Evolutionary conservation across 352 stramenopile species (phyloP), one percentile per base, ranked within the genome.

Genomic region (Pythium scleroteichum): DNA sequence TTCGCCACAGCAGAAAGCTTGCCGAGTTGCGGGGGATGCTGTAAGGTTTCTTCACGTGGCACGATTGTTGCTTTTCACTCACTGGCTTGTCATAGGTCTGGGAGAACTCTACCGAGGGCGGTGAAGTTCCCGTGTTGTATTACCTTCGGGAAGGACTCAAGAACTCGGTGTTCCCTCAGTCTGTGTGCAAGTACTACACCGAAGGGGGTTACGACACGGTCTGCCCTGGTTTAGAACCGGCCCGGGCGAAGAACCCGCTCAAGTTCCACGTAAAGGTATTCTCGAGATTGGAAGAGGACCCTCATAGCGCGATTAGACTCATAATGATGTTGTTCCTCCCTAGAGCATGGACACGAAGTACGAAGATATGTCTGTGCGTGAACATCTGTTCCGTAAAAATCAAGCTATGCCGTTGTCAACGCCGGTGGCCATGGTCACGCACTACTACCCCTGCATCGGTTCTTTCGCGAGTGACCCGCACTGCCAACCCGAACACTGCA

Each of bases 361-460:
- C 56, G 81, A 93, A 1, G 81, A 93, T 48, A 87, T 90, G 79
- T 88, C 83, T 23, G 80, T 90, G 17, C 72, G 79, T 41, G 79
- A 88, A 56, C 75, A 87, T 54, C 62, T 93, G 47, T 80, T 89
- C 59, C 71, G 75, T 40, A 83, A 83, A 61, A 90, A 91, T 27
- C 75, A 90, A 57, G 83, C 79, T 12, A 91, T 93, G 83, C 76
- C 81, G 47, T 65, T 93, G 20, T 89, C 81, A 8, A 91, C 79
- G 35, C 79, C 83, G 2, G 78, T 93, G 2, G 76, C 81, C 32
- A 85, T 86, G 74, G 72, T 84, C 40, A 90, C 83, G 14, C 83
- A 91, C 67, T 93, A 91, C 71, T 91, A 93, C 54, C 83, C 83
- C 16, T 93, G 81, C 57, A 90, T 91, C 26, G 72, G 76, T 8